Evolutionary conservation across 495 filamentous ascomycete species (phyloP), one percentile per base, ranked within the genome.

Genomic region (Cenococcum geophilum): DNA sequence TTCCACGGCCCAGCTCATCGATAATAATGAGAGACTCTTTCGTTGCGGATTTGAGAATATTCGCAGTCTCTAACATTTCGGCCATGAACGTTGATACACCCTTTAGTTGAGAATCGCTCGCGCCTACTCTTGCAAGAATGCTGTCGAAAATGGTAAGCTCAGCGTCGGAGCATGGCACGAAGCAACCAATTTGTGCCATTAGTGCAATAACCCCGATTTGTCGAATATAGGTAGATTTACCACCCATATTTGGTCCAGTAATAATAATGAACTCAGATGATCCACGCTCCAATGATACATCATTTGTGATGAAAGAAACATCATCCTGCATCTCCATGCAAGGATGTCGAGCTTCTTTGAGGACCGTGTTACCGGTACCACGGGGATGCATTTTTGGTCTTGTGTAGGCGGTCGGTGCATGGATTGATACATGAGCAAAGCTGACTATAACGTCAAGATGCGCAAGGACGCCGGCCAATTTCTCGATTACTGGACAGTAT

Each of bases 281-380:
- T 55, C 86, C 89, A 12, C 92, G 83, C n/a, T 82, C 75, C 66
- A 99, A 82, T 35, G 81, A 83, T 27, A 97, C 92, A 62, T 99
- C 92, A 69, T 99, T 99, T 57, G 92, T 97, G 72, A 99, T 97
- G 77, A 99, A 99, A 55, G 90, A 89, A 45, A 99, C 84, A 68
- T 97, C 95, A 66, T 99, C 93, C 73, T 99, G 93, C 89, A 96
- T 91, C 71, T 99, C 93, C 89, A 99, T 91, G 72, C 93, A 99
- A 0, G 93, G 95, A 72, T 99, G 93, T 9, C 95, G 87, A 3
- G 93, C 92, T 71, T 96, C 93, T 68, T 86, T 91, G 18, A 99
- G 80, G 21, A 96, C 78, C 0, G 93, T 97, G 58, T 89, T 84
- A n/a, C 93, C 93, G 55, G 87, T 82, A 22, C 93, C 93, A 34